Evolutionary conservation across 1,139 yeast genomes (phyloP).

Genomic region (Ashbya aceris): DNA sequence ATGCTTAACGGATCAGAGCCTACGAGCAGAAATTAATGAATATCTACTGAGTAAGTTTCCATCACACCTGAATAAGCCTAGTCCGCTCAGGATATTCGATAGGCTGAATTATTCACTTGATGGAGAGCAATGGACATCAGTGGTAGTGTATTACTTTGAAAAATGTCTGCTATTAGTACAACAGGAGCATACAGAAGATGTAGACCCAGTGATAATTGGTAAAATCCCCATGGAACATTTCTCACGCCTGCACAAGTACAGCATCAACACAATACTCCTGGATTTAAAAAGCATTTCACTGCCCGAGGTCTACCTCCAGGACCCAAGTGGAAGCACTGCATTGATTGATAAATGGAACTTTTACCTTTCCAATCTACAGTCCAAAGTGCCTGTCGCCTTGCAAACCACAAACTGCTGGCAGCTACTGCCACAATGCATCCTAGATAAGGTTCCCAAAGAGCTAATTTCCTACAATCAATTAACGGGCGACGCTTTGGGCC

Average conservation of each 20-base stretch:
- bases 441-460: constrained; percentile 35
- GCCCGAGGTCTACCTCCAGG: constrained; percentile 25
- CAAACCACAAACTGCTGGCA: constrained; percentile 47
- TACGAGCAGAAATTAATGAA: constrained; percentile 12
- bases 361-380: constrained; percentile 12
- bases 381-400: constrained; percentile 35
- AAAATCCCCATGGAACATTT: constrained; percentile 20
- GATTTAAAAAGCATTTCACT: constrained; percentile 22
- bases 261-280: constrained; percentile 13
- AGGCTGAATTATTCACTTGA: constrained; percentile 18
- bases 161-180: constrained; percentile 13
- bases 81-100: constrained; percentile 12
- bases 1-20: constrained; percentile 6
- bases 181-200: neutral
- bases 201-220: constrained; percentile 15
- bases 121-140: constrained; percentile 22
- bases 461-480: constrained; percentile 33
- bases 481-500: constrained; percentile 32
- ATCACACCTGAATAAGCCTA: constrained; percentile 4
- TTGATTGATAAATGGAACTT: constrained; percentile 20
- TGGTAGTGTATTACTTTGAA: constrained; percentile 12
- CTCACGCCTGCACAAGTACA: constrained; percentile 12
- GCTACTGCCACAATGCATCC: constrained; percentile 17
- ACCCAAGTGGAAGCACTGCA: constrained; percentile 7
- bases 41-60: constrained; percentile 6